Evolutionary conservation across 306 rosid genomes (phyloP).

Genomic region (Mucuna pruriens): DNA sequence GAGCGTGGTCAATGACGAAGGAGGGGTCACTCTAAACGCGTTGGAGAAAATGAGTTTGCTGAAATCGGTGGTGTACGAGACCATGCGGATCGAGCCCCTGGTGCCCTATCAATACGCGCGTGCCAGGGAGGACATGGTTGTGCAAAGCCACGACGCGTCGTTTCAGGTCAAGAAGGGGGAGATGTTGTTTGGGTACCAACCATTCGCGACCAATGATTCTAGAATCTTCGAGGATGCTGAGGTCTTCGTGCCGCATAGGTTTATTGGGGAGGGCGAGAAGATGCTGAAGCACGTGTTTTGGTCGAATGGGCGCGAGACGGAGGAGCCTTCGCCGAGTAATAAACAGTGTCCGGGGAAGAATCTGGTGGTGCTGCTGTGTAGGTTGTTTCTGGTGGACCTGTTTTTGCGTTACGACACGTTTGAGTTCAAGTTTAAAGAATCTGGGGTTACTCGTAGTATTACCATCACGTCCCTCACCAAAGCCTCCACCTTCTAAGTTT

Average conservation of each 20-base stretch:
- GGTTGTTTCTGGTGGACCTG: slow-evolving; percentile 47
- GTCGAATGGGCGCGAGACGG: slow-evolving; percentile 45
- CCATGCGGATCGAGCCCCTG: slow-evolving; percentile 63
- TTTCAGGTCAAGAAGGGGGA: slow-evolving; percentile 70
- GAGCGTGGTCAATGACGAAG: slow-evolving; percentile 47
- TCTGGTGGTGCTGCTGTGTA: slow-evolving; percentile 47
- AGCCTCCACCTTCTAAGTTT: not conserved
- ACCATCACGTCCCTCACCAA: slow-evolving; percentile 41
- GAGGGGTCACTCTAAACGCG: slow-evolving; percentile 47
- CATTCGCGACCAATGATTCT: slow-evolving; percentile 68
- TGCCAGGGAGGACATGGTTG: slow-evolving; percentile 65
- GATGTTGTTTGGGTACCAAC: slow-evolving; percentile 73
- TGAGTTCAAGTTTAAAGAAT: not conserved
- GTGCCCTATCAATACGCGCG: slow-evolving; percentile 70
- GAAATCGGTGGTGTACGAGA: slow-evolving; percentile 68
- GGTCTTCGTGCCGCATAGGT: slow-evolving; percentile 46
- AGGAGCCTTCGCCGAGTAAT: slow-evolving; percentile 15
- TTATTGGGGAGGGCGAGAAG: slow-evolving; percentile 46
- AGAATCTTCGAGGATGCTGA: slow-evolving; percentile 58
- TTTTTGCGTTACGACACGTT: slow-evolving; percentile 49
- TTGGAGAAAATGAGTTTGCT: slow-evolving; percentile 60
- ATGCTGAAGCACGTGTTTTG: slow-evolving; percentile 44
- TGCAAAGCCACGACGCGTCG: slow-evolving; percentile 58
- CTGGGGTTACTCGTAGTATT: slow-evolving; percentile 13
- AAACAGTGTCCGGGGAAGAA: slow-evolving; percentile 53